Conservation (phyloP, 1,284 basidiomycete species). For the Pseudozyma sp. region DNA sequence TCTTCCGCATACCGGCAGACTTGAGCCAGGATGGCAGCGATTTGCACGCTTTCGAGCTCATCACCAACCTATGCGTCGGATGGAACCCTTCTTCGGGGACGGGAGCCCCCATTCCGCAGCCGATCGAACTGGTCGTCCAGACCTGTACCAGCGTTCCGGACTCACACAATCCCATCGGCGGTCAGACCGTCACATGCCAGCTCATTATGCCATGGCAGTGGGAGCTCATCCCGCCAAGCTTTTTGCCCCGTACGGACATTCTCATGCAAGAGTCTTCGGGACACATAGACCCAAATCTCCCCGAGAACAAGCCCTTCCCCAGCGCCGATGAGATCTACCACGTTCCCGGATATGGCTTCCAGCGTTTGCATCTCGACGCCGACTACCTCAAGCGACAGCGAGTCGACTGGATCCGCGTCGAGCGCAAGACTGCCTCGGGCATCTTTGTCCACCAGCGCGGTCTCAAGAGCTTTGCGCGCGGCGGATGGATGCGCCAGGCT, state of each 20-base stretch:
- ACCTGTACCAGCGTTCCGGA: conserved; percentile 37
- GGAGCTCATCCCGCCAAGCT: conserved; percentile 47
- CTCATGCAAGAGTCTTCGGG: conserved; percentile 11
- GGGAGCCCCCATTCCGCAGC: conserved; percentile 34
- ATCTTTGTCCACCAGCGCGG: conserved; percentile 29
- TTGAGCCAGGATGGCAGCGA: conserved; percentile 20
- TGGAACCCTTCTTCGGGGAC: conserved; percentile 40
- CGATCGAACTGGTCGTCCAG: conserved; percentile 47
- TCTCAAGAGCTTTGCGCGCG: conserved; percentile 43
- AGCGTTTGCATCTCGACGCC: conserved; percentile 45
- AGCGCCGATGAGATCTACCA: conserved; percentile 48
- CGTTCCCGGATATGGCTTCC: conserved; percentile 39
- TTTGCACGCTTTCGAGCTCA: conserved; percentile 49
- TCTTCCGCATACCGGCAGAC: conserved; percentile 32
- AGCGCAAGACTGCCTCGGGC: conserved; percentile 35
- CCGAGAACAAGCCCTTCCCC: conserved; percentile 40
- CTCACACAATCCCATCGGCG: conserved; percentile 26
- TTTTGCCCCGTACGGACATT: conserved; percentile 37
- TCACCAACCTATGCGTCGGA: conserved; percentile 60
- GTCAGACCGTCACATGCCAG: conserved; percentile 23
- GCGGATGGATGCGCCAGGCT: conserved; percentile 44
- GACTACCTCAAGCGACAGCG: conserved; percentile 32
- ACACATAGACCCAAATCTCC: conserved; percentile 7
- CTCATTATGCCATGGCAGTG: conserved; percentile 49
- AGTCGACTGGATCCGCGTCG: conserved; percentile 52